Evolutionary conservation across 352 stramenopile genomes (phyloP), one percentile per base, ranked within the genome.

Genomic region (Phytophthora brassicae): DNA sequence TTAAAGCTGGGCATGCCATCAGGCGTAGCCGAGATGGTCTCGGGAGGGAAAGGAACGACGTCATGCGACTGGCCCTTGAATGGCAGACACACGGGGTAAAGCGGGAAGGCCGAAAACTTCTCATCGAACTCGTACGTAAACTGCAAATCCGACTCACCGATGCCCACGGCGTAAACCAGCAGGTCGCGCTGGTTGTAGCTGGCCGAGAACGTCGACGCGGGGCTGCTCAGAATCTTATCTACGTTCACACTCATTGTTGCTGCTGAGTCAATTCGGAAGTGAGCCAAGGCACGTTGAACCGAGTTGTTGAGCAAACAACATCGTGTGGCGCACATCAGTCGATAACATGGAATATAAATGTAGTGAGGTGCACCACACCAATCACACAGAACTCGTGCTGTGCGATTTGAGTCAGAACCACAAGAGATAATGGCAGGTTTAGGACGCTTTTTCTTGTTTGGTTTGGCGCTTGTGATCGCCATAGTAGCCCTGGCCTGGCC

Each of bases 181-280:
- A 97, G 75, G 68, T 97, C 90, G 63, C 89, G 86, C 72, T 92
- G 77, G 71, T 91, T 96, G 79, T 97, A 97, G 9, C 60, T 75
- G 48, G 75, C 83, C 33, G 72, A 66, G 69, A 87, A 93, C 17
- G 50, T 66, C 42, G 77, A 67, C 43, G 73, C 72, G 4, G 72
- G 66, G 41, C 57, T 84, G 63, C 54, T 67, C 43, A 93, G 66
- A 70, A 93, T 89, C 59, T 77, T 77, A 59, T 84, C 66, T 36
- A 84, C 75, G 66, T 90, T 70, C 46, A 89, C 57, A 48, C 63
- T 85, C 79, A 89, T 88, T 38, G 38, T 59, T 4, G 12, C 24
- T 13, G 20, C 13, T 39, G 12, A 13, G 45, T 51, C 56, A 54
- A 66, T 63, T 70, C 49, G 56, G 23, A 63, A 70, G 56, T 70